Percentiles rank a stretch among this genome's conserved stretches.
Evolutionary conservation across 2,329 filamentous ascomycete species (phyloP).

Genomic region (Hypomyces rosellus): DNA sequence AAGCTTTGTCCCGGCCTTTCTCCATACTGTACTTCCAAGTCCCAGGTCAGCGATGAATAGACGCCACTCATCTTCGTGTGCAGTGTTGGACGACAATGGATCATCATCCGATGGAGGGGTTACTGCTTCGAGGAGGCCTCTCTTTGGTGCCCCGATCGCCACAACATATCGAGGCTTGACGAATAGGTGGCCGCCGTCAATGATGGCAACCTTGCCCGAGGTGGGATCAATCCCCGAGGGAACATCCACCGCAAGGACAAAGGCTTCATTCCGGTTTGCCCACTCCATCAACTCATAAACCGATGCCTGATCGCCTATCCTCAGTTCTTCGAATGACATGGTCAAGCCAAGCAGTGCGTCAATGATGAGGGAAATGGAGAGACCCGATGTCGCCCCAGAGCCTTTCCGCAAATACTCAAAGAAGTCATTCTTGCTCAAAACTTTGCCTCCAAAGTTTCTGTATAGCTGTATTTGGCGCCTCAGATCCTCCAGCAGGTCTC

Average conservation of each 20-base stretch:
- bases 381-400: slow-evolving; percentile 33
- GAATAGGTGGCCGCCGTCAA: slow-evolving; percentile 72
- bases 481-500: slow-evolving; percentile 73
- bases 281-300: slow-evolving; percentile 89
- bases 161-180: slow-evolving; percentile 78
- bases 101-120: slow-evolving; percentile 42
- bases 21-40: slow-evolving; percentile 75
- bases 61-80: slow-evolving; percentile 60
- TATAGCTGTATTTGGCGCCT: slow-evolving; percentile 78
- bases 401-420: slow-evolving; percentile 53
- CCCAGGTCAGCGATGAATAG: slow-evolving; percentile 84
- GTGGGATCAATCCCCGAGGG: slow-evolving; percentile 83
- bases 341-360: slow-evolving; percentile 86
- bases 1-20: slow-evolving; percentile 73
- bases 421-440: slow-evolving; percentile 56
- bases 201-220: slow-evolving; percentile 58
- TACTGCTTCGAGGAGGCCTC: slow-evolving; percentile 73
- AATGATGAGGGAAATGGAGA: slow-evolving; percentile 70
- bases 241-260: slow-evolving; percentile 81
- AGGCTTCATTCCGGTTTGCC: slow-evolving; percentile 81
- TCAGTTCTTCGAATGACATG: slow-evolving; percentile 80
- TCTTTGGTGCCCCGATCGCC: slow-evolving; percentile 79
- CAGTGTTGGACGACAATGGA: slow-evolving; percentile 22
- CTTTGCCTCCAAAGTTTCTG: slow-evolving; percentile 71
- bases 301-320: slow-evolving; percentile 73